Percentiles rank a stretch among this genome's conserved stretches.
These are phyloP conservation scores for Aureobasidium melanogenum DNA, from an alignment of 2,329 filamentous ascomycete genomes.

Conservation along the genomic window DNA sequence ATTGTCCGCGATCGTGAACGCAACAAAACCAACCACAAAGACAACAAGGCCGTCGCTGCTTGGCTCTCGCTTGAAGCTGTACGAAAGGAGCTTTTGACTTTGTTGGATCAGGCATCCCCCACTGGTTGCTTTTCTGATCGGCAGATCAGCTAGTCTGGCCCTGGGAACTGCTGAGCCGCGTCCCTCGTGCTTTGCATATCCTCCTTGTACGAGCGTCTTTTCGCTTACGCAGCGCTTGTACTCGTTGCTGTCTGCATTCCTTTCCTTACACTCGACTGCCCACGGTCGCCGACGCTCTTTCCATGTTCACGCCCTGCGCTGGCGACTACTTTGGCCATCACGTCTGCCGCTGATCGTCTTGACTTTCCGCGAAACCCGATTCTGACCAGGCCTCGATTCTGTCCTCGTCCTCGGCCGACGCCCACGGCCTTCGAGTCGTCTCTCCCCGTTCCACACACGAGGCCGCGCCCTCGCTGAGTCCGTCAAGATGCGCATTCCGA, in stretches of 20 bases:
- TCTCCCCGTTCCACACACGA: background rate
- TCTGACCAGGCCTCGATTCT: background rate
- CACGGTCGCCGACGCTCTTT: background rate
- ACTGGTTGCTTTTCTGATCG: conserved; percentile 5
- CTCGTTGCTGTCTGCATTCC: background rate
- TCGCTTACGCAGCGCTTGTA: background rate
- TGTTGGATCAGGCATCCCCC: background rate
- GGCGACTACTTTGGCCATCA: conserved; percentile 3
- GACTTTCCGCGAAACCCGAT: too few relatives aligned
- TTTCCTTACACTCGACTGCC: background rate
- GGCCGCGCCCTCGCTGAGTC: background rate
- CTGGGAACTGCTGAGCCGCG: background rate
- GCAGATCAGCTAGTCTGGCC: conserved; percentile 2
- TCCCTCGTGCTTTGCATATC: background rate
- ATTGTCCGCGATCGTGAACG: background rate
- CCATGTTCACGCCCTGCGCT: conserved; percentile 7
- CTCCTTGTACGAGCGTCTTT: background rate
- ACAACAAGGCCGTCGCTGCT: background rate
- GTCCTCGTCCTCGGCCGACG: background rate
- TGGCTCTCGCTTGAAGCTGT: background rate
- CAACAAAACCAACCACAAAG: background rate
- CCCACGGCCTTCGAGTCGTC: background rate
- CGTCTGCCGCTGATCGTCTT: background rate
- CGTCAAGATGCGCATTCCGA: conserved; percentile 70
- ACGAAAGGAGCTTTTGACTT: background rate